phyloP scores from a whole-genome alignment of 805 yeast genomes.

The Yarrowia bubula region DNA sequence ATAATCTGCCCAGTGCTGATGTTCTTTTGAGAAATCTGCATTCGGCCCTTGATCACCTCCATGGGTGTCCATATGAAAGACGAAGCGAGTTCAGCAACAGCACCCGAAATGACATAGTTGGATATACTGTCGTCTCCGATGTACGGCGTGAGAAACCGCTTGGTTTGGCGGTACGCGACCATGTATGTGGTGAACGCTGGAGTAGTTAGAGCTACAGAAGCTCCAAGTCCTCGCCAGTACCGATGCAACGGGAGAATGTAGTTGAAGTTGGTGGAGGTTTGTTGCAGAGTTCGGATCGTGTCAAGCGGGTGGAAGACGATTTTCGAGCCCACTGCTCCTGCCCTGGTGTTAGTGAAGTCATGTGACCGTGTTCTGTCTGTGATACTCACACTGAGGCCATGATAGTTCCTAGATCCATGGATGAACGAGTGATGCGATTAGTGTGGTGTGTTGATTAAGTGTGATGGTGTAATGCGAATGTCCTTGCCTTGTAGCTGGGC shows the following conservation, averaged over 20 bases:
- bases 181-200: conserved; percentile 46
- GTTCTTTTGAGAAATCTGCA: conserved; percentile 39
- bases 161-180: conserved; percentile 44
- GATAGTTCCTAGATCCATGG: conserved; percentile 42
- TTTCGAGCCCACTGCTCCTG: conserved; percentile 30
- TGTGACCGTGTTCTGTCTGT: no score
- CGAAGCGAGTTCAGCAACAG: conserved; percentile 43
- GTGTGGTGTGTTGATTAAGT: background rate
- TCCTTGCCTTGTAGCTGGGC: no score
- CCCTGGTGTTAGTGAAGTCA: background rate
- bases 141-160: conserved; percentile 40
- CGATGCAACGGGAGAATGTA: conserved; percentile 41
- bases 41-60: conserved; percentile 47
- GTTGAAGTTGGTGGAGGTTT: conserved; percentile 42
- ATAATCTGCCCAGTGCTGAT: conserved; percentile 31
- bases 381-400: conserved; percentile 41
- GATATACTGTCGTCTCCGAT: conserved; percentile 39
- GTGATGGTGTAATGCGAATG: background rate
- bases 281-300: conserved; percentile 45
- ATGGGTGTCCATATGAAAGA: conserved; percentile 46
- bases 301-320: conserved; percentile 35
- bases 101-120: conserved; percentile 42
- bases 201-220: conserved; percentile 42
- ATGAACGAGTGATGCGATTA: background rate
- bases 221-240: conserved; percentile 44